Base-by-base conservation (phyloP, 441 rosid species). In the Sinapis alba region DNA sequence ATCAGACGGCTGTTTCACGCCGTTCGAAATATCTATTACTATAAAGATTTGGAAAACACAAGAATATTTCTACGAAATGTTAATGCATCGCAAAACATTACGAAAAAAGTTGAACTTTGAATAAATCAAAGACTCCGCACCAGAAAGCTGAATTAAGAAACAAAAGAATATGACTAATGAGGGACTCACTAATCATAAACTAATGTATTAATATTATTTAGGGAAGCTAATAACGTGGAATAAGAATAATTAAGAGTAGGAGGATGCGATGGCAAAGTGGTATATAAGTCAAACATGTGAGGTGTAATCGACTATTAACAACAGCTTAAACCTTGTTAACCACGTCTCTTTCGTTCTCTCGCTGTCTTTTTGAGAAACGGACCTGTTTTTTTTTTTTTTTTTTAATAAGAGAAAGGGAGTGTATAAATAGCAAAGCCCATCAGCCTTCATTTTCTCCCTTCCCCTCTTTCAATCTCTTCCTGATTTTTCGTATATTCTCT, bases 371-470 rank as follows among this genome's bases (percentile, higher is more conserved):
- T 71, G 51, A 28, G 57, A 32, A 54, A 62, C 57, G 20, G 27
- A 34, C 41, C 32, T 57, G 32, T 24, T 23, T 57, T n/a, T 0
- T 13, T 11, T 15, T 24, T 16, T 45, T 50, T 50, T 50, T 1
- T 7, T 7, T 12, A 41, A 41, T 5, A 16, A 50, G 58, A 60
- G 58, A 69, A 53, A 53, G 12, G 58, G 59, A 69, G 20, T 70
- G 71, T 76, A 76, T 76, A 76, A 76, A 76, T 76, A 70, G 54
- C 9, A 70, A 63, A 69, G 59, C 65, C 50, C 51, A 30, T 63
- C 51, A 45, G 21, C 71, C 71, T 69, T 30, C 75, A 30, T 28
- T 69, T 54, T 63, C 79, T 76, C 80, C 41, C 71, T 69, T 62
- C 70, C 21, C 7, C 43, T 77, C 65, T 51, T 47, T 27, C 60